Conservation (phyloP, 306 rosid species). For the Cucumis hystrix region DNA sequence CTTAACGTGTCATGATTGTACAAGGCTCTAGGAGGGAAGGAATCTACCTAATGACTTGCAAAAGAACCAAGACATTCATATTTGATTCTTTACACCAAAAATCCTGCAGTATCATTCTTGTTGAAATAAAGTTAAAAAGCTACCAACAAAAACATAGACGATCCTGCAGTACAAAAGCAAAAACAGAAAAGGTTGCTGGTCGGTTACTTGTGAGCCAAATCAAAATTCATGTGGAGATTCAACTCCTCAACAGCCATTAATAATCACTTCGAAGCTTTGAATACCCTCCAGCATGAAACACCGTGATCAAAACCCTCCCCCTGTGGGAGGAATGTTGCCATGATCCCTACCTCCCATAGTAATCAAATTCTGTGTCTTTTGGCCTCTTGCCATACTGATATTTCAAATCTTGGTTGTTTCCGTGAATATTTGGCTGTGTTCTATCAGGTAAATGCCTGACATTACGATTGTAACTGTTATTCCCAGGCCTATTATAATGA, state of each 20-base stretch:
- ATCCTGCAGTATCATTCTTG: not conserved
- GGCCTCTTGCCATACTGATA: slow-evolving; percentile 19
- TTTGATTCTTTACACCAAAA: not conserved
- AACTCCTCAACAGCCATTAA: slow-evolving; percentile 17
- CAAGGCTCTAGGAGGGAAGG: not conserved
- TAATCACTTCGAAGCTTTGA: slow-evolving; percentile 30
- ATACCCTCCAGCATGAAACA: slow-evolving; percentile 12
- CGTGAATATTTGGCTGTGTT: slow-evolving; percentile 22
- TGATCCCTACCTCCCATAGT: slow-evolving; percentile 17
- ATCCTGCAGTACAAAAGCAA: not conserved
- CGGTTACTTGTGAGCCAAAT: not conserved
- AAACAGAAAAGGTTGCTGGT: not conserved
- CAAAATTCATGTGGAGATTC: not conserved
- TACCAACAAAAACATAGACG: not conserved
- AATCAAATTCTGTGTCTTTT: slow-evolving; percentile 20
- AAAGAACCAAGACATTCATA: not conserved
- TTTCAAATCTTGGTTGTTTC: slow-evolving; percentile 26
- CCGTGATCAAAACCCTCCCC: slow-evolving; percentile 18
- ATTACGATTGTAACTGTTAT: slow-evolving; percentile 13
- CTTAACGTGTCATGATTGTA: not conserved
- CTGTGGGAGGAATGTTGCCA: slow-evolving; percentile 19
- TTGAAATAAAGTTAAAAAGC: not conserved
- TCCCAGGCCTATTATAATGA: slow-evolving; percentile 22
- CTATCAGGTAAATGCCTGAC: slow-evolving; percentile 17
- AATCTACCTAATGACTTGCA: not conserved